These are phyloP conservation scores for Candida hispaniensis DNA, from an alignment of 805 yeast species.

Conservation along the genomic window DNA sequence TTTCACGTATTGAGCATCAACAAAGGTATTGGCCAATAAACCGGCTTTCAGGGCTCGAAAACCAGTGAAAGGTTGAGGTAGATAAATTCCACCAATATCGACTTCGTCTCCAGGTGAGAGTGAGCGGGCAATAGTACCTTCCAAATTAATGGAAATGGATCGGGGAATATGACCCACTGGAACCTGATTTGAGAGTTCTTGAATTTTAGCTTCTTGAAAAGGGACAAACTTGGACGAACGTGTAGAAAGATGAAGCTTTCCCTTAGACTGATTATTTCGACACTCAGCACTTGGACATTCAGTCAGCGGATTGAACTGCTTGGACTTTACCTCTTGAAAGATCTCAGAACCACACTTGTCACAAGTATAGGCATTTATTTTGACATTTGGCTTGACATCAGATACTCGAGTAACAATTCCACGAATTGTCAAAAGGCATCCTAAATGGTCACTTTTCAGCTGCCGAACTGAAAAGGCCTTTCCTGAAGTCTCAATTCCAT, in stretches of 20 bases:
- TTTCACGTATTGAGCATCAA: conserved; percentile 74
- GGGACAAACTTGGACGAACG: conserved; percentile 93
- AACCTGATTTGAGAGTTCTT: conserved; percentile 90
- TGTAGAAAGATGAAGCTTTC: conserved; percentile 83
- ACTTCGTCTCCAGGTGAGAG: conserved; percentile 92
- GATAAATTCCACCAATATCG: conserved; percentile 81
- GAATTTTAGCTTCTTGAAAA: conserved; percentile 91
- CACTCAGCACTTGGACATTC: conserved; percentile 84
- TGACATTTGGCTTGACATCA: conserved; percentile 87
- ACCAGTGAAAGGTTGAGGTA: conserved; percentile 95
- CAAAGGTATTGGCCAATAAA: conserved; percentile 80
- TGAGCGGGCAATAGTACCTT: conserved; percentile 79
- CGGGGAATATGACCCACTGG: conserved; percentile 98
- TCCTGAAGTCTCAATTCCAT: conserved; percentile 24
- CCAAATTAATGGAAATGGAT: conserved; percentile 71
- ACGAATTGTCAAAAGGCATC: conserved; percentile 77
- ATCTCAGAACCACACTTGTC: conserved; percentile 95
- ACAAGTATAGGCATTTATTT: conserved; percentile 92
- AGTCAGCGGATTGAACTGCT: conserved; percentile 72
- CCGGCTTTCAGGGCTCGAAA: conserved; percentile 90
- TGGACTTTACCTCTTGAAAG: conserved; percentile 85
- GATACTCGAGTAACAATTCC: conserved; percentile 94
- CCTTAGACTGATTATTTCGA: conserved; percentile 65
- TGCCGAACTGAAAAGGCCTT: conserved; percentile 82
- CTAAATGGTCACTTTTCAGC: conserved; percentile 71